Evolutionary conservation across 2,329 filamentous ascomycete genomes (phyloP), one percentile per base, ranked within the genome.

Genomic region (Apiospora arundinis): DNA sequence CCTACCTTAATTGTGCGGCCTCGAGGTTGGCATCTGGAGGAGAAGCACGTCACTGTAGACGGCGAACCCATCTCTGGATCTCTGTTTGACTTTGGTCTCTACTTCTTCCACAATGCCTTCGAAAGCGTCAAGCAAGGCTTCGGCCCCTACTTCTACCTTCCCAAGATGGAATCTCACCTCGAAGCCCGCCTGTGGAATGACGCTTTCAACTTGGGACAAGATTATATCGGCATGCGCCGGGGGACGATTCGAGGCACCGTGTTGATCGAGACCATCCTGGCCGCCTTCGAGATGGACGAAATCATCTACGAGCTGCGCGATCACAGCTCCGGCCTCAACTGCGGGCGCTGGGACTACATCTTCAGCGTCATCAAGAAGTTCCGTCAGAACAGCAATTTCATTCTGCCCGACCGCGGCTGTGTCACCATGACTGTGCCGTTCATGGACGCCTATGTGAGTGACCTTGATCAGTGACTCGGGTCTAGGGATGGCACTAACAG

Each of bases 351-450:
- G 96, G 96, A 99, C 82, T 99, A 99, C 88, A 98, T 99, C 85
- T 99, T 99, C 89, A 96, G 93, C 82, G 94, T 95, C 80, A 98
- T 99, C 88, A 99, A 99, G 90, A 97, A 97, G 84, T 97, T 98
- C 92, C 94, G 96, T 81, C 91, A 97, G 80, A 96, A 98, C 87
- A 88, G 93, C 78, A 92, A 92, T 85, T 98, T 98, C 81, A 91
- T 98, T 71, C 92, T 99, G 25, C 96, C 96, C 40, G 95, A 99
- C 83, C 93, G 96, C 73, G 92, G 92, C 70, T 88, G 90, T 73
- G 94, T 99, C 70, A 99, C 96, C 77, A 98, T 99, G 96, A 98
- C 95, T 16, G 93, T 95, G 1, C 96, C 96, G 16, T 99, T 99
- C 85, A 98, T 99, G 96, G 90, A 98, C 77, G 91, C 96, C 67